These are phyloP conservation scores for Eimeria sp. DNA, from an alignment of 169 alveolate genomes.

Conservation along the genomic window DNA sequence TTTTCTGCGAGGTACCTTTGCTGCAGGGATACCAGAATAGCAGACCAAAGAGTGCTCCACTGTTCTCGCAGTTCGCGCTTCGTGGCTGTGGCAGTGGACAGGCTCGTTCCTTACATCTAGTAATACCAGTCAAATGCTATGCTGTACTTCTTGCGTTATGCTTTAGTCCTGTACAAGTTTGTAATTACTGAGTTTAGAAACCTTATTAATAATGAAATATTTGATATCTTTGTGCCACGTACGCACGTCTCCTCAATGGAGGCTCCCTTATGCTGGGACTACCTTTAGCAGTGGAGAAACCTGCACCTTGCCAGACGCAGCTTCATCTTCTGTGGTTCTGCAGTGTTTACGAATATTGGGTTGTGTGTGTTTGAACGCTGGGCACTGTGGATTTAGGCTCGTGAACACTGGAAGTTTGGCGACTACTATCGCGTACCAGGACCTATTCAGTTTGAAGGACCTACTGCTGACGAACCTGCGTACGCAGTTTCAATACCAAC, in stretches of 20 bases:
- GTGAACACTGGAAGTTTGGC: slow-evolving; percentile 96
- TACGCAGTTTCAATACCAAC: slow-evolving; percentile 72
- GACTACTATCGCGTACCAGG: slow-evolving; percentile 98
- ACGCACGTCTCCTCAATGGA: neutral
- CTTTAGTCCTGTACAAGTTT: too few species aligned
- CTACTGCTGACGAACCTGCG: slow-evolving; percentile 70
- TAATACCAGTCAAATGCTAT: too few species aligned
- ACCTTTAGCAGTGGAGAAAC: neutral
- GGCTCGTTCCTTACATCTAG: too few species aligned
- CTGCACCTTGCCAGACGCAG: neutral
- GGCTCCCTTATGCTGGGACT: neutral
- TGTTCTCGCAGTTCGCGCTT: slow-evolving; percentile 37
- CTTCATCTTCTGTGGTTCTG: neutral
- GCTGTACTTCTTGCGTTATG: too few species aligned
- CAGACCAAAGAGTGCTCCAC: neutral
- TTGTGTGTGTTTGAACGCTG: neutral
- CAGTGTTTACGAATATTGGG: neutral
- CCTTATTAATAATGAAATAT: too few species aligned
- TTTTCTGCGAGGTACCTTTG: slow-evolving; percentile 87
- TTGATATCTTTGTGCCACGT: neutral
- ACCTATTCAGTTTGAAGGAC: slow-evolving; percentile 95
- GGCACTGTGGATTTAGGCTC: slow-evolving; percentile 86
- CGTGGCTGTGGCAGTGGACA: neutral
- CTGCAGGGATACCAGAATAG: neutral
- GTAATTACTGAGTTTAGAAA: too few species aligned